Conservation (phyloP, 345 rosid species). For the Geranium rotundifolium region DNA sequence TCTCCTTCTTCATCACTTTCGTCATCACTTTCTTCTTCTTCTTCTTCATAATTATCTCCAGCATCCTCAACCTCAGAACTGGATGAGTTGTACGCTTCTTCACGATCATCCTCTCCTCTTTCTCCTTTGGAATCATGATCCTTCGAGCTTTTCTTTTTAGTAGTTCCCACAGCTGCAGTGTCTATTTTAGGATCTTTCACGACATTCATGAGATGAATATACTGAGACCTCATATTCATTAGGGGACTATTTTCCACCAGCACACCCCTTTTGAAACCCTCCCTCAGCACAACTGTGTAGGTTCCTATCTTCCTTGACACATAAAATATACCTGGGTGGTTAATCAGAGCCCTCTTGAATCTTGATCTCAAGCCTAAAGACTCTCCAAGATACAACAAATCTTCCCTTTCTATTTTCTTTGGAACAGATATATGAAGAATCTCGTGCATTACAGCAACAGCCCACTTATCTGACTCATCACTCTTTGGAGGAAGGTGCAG, state of each 20-base stretch:
- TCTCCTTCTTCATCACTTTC: conserved; percentile 18
- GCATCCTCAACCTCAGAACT: conserved; percentile 32
- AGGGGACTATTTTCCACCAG: conserved; percentile 49
- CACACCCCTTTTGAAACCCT: conserved; percentile 62
- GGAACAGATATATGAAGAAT: conserved; percentile 61
- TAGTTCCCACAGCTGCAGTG: conserved; percentile 23
- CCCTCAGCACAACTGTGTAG: conserved; percentile 68
- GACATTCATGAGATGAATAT: conserved; percentile 68
- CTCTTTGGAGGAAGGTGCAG: conserved; percentile 40
- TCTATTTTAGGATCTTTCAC: conserved; percentile 25
- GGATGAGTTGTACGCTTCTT: conserved; percentile 7
- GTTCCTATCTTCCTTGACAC: conserved; percentile 57
- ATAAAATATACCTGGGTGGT: conserved; percentile 67
- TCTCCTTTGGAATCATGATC: conserved; percentile 19
- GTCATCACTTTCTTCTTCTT: conserved; percentile 13
- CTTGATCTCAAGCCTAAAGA: conserved; percentile 66
- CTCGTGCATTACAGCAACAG: conserved; percentile 61
- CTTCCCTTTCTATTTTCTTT: conserved; percentile 60
- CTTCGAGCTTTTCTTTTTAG: conserved; percentile 26
- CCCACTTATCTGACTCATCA: conserved; percentile 81
- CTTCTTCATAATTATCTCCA: conserved; percentile 25
- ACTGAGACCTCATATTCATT: conserved; percentile 44
- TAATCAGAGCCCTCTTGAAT: conserved; percentile 73
- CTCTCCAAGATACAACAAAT: conserved; percentile 50
- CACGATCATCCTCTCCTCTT: conserved; percentile 17